Conservation (phyloP, 1,284 basidiomycete species). For the Boletellus sp. region DNA sequence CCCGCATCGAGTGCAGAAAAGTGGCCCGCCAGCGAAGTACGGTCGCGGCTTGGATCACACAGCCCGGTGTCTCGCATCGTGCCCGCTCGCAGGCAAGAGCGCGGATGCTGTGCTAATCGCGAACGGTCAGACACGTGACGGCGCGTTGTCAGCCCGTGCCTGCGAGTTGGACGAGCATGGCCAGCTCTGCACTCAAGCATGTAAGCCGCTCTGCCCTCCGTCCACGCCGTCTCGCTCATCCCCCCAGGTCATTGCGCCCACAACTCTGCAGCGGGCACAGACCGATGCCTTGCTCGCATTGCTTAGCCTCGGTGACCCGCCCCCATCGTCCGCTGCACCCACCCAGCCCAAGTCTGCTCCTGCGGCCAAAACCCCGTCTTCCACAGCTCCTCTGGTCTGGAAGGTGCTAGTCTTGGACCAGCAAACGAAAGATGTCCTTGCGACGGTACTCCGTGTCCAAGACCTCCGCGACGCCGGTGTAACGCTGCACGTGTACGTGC, state of each 20-base stretch:
- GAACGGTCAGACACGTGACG: neutral
- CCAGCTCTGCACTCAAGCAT: conserved; percentile 53
- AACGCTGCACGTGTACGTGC: conserved; percentile 91
- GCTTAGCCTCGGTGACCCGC: conserved; percentile 56
- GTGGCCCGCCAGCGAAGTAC: too few relatives aligned
- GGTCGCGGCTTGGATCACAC: too few relatives aligned
- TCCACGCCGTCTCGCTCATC: neutral
- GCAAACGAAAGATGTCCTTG: conserved; percentile 92
- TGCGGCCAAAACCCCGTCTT: conserved; percentile 45
- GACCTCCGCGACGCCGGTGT: conserved; percentile 96
- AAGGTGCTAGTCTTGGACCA: conserved; percentile 96
- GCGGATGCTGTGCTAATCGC: too few relatives aligned
- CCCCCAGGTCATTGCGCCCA: conserved; percentile 24
- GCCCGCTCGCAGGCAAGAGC: too few relatives aligned
- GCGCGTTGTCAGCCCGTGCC: neutral
- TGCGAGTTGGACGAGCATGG: conserved; percentile 37
- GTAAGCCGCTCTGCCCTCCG: conserved; percentile 32
- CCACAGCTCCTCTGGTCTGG: conserved; percentile 84
- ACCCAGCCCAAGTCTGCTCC: conserved; percentile 30
- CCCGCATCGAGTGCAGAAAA: too few relatives aligned
- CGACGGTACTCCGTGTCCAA: conserved; percentile 92
- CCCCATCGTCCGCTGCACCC: conserved; percentile 20
- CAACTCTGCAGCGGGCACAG: conserved; percentile 76
- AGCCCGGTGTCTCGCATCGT: too few relatives aligned
- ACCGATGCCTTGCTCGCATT: conserved; percentile 67